These are phyloP conservation scores for Colletotrichum sp. DNA, from an alignment of 2,329 filamentous ascomycete genomes.

Conservation along the genomic window DNA sequence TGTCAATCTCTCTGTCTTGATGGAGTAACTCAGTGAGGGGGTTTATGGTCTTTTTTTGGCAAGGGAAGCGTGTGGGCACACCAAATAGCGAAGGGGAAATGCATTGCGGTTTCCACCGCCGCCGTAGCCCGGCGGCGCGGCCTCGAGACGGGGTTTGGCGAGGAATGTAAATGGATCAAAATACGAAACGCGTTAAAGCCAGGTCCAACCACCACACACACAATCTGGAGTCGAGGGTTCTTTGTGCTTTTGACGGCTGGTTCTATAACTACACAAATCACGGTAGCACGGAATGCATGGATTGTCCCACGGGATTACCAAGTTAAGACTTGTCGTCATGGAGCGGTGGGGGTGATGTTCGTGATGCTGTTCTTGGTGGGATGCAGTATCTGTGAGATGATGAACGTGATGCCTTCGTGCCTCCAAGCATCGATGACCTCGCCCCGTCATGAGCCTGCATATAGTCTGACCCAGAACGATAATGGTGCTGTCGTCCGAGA, in stretches of 20 bases:
- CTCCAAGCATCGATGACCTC: no score
- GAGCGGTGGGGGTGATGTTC: neutral
- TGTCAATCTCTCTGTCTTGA: neutral
- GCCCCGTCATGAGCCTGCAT: no score
- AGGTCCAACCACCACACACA: neutral
- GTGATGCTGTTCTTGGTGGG: neutral
- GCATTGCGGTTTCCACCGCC: no score
- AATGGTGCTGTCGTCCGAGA: no score
- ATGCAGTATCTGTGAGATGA: neutral
- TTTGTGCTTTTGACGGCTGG: conserved; percentile 25
- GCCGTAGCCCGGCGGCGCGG: no score
- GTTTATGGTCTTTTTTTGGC: neutral
- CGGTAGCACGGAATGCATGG: conserved; percentile 29
- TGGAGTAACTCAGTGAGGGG: conserved; percentile 9
- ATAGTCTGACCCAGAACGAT: no score
- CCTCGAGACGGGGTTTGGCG: neutral
- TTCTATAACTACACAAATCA: conserved; percentile 26
- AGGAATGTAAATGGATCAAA: conserved; percentile 6
- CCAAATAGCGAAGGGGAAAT: no score
- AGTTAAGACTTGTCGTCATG: neutral
- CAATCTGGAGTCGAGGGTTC: conserved; percentile 25
- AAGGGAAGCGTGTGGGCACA: neutral
- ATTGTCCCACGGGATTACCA: conserved; percentile 24
- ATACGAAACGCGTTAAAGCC: neutral
- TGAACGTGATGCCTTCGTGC: no score